A percentile compares a stretch with the other conserved stretches of the same genome.
phyloP scores from a whole-genome alignment of 73 alveolate species.

The Tetrahymena borealis region DNA sequence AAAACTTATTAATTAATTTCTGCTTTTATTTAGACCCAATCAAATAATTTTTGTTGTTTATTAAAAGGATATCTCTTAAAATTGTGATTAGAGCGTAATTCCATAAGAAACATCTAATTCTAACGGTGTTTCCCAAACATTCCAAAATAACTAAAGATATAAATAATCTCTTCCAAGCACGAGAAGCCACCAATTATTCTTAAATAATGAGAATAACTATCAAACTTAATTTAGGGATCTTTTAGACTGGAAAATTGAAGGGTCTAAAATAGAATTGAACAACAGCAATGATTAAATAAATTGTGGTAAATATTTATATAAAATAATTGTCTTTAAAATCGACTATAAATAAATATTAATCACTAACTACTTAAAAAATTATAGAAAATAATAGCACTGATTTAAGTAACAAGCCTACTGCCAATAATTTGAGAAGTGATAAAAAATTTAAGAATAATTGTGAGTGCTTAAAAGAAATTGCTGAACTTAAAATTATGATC shows the following conservation, averaged over 20 bases:
- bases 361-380: background rate
- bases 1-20: too few species aligned
- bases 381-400: background rate
- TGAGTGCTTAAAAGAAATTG: background rate
- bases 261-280: background rate
- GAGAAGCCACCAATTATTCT: background rate
- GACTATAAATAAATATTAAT: too few species aligned
- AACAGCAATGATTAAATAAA: background rate
- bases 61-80: conserved; percentile 1
- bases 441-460: background rate
- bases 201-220: background rate
- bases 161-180: background rate
- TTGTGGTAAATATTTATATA: background rate
- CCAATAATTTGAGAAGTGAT: background rate
- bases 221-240: background rate
- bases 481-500: background rate
- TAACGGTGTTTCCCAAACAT: background rate
- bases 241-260: background rate
- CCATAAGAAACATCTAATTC: background rate
- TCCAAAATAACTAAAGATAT: background rate
- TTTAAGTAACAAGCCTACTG: background rate
- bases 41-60: background rate
- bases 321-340: too few species aligned
- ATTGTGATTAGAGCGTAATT: background rate
- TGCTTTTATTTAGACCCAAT: background rate